Evolutionary conservation across 306 rosid species (phyloP), one percentile per base, ranked within the genome.

Genomic region (Casuarina cunninghamiana): DNA sequence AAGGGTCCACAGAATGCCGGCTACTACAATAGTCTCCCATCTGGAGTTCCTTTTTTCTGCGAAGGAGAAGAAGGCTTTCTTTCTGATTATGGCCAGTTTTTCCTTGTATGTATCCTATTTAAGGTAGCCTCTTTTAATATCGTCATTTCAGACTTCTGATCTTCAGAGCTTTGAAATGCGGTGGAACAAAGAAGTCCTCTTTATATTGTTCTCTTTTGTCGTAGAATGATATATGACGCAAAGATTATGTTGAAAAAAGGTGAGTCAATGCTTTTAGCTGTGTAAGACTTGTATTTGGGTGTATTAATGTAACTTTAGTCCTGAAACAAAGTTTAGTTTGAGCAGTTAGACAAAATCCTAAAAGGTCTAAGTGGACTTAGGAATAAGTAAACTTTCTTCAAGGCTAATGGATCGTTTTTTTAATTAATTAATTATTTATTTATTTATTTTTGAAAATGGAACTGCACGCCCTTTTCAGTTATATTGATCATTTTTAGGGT

Each of bases 21-120:
- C 37, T 17, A 5, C 48, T 83, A 83, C 68, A 79, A 83, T 71
- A 83, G 84, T 72, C 58, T 73, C 39, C 84, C 79, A 55, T 76
- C 78, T 79, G 81, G 60, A 51, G 78, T 73, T 75, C 87, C 87
- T 11, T 83, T 83, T 60, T 83, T 76, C 57, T 75, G 55, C 66
- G 84, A 58, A 75, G 87, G 83, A 79, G 84, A 76, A 13, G 87
- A 76, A 76, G 79, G 78, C 81, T 83, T 79, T 83, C 83, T 79
- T 73, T 83, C 87, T 71, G 87, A 79, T 76, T 83, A 83, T 41
- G 84, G 87, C 46, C 72, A 78, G 12, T 83, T 83, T 83, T 83
- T 83, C 83, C 84, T 83, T 65, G 87, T 83, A 83, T 57, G 87
- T 71, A 51, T 71, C 78, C 50, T 60, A 44, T 70, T 15, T 53